Evolutionary conservation across 495 filamentous ascomycete species (phyloP).

Genomic region (Durotheca rogersii): DNA sequence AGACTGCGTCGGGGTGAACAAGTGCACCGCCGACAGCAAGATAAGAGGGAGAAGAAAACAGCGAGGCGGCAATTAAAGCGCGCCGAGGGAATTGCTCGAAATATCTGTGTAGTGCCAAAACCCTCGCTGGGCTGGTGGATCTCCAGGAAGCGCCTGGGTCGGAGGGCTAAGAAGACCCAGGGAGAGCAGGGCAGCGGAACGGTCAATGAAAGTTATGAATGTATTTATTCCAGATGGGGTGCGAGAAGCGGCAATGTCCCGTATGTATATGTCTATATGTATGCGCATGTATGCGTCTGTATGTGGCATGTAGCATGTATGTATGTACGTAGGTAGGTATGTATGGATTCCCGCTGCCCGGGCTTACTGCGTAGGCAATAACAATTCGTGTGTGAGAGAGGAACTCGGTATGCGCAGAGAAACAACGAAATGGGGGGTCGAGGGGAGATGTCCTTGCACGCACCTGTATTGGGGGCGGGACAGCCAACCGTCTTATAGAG

Average conservation of each 20-base stretch:
- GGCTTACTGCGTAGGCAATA: conserved; percentile 26
- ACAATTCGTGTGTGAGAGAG: conserved; percentile 28
- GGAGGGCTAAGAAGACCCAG: conserved; percentile 25
- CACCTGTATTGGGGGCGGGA: conserved; percentile 32
- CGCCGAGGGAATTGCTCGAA: conserved; percentile 18
- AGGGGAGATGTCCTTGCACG: too few species aligned
- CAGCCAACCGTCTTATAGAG: conserved; percentile 45
- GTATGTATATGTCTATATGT: too few species aligned
- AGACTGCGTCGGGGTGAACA: conserved; percentile 25
- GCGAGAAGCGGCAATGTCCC: conserved; percentile 16
- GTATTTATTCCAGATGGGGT: conserved; percentile 22
- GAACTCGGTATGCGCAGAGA: conserved; percentile 34
- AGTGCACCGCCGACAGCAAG: conserved; percentile 14
- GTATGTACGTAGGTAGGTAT: too few species aligned
- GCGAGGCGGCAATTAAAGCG: conserved; percentile 1
- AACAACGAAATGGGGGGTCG: conserved; percentile 21
- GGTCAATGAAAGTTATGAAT: conserved; percentile 14
- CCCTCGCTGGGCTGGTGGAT: conserved; percentile 21
- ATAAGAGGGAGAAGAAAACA: neutral
- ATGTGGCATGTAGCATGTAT: too few species aligned
- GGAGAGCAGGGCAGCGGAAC: conserved; percentile 8
- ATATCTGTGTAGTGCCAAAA: conserved; percentile 30
- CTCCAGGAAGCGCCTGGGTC: conserved; percentile 25
- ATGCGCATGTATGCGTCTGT: too few species aligned
- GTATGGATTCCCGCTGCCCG: conserved; percentile 40